A percentile compares a stretch with the other conserved stretches of the same genome.
Evolutionary conservation across 305 asterid genomes (phyloP).

Genomic region (Fraxinus sp.): DNA sequence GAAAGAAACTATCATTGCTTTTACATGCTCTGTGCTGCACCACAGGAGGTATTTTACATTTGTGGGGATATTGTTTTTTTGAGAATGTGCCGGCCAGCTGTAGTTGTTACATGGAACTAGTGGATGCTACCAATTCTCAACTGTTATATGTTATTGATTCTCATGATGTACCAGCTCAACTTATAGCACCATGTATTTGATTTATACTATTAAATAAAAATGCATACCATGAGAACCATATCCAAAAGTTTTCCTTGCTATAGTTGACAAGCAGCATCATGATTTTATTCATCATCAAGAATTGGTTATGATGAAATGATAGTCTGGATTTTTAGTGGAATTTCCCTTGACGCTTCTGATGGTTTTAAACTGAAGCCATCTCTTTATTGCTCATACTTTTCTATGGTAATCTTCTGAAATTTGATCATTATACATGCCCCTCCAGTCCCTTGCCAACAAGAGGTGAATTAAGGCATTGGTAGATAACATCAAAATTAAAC

Average conservation of each 20-base stretch:
- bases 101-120: not conserved
- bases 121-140: not conserved
- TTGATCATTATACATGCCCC: constrained; percentile 1
- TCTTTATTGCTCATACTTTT: not conserved
- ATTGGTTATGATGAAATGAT: not conserved
- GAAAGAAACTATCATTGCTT: constrained; percentile 98
- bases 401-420: not conserved
- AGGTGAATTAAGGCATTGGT: not conserved
- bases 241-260: not conserved
- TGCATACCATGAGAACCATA: not conserved
- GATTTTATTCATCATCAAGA: not conserved
- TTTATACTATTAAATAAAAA: not conserved
- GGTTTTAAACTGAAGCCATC: not conserved
- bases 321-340: not conserved
- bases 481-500: not conserved
- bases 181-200: not conserved
- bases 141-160: not conserved
- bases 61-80: not conserved
- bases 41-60: constrained; percentile 55
- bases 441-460: not conserved
- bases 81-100: not conserved
- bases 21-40: constrained; percentile 97
- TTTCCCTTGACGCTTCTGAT: not conserved
- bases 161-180: not conserved
- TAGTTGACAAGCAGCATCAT: not conserved